Evolutionary conservation across 352 stramenopile species (phyloP), one percentile per base, ranked within the genome.

Genomic region (Globisporangium nunn): DNA sequence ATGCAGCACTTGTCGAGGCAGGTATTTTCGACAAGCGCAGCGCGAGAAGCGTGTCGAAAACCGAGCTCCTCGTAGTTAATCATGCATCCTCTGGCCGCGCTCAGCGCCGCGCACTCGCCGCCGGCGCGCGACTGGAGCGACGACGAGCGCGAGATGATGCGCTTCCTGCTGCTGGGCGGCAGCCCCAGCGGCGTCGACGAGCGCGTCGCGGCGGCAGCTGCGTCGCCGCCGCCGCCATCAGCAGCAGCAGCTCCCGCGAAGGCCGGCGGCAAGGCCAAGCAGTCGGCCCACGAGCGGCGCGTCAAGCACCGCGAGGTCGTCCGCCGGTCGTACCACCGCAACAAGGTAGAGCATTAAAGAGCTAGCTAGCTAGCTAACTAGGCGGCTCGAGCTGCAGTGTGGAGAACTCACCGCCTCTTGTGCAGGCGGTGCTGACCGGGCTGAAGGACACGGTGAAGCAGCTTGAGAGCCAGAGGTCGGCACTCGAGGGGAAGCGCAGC

Each of bases 321-420:
- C 2, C 72, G 77, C 28, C 80, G 80, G n/a, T 83, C 80, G 6
- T 90, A 90, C 52, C 77, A 90, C 37, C 73, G 80, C 47, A 90
- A 81, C 56, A 90, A 90, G 66, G 78, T 86, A 2, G 1, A 11
- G 41, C 41, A 18, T 46, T 15, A 4, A 37, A 44, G 15, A 37
- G 31, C 31, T 37, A n/a, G 23, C 23, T n/a, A 4, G 14, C 8
- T 5, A 47, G 5, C 23, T 6, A 4, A 50, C n/a, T 17, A 3
- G 23, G 12, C 12, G 23, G 23, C 7, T 33, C 15, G 18, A 15
- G 10, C 2, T 28, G 15, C 23, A 23, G 23, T 23, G 23, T 23
- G 23, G 23, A 23, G 23, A 23, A 23, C 23, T 23, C 23, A 23
- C 23, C 23, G 23, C 23, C 23, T 23, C 23, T 23, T 23, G 23